Conservation (phyloP, 208 protist species). For the Angomonas deanei region DNA sequence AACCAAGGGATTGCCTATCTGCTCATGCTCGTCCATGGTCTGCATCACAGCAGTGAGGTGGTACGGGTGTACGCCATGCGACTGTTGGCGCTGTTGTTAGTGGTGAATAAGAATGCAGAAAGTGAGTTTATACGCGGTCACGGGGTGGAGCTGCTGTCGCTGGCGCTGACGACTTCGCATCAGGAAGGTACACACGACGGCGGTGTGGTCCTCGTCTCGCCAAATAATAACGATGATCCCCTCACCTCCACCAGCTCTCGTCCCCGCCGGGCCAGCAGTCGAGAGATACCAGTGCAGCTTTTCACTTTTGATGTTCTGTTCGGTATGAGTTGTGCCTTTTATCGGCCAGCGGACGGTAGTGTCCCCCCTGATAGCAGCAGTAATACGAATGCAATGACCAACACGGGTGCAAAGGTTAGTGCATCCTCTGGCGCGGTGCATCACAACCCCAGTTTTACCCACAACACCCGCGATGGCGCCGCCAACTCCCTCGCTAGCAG, state of each 20-base stretch:
- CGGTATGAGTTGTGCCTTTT: not conserved
- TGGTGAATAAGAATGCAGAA: constrained; percentile 46
- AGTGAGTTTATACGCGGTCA: constrained; percentile 56
- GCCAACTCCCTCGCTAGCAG: too few species aligned
- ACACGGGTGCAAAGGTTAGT: too few species aligned
- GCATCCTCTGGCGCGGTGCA: too few species aligned
- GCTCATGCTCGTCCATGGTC: constrained; percentile 60
- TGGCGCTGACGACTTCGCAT: not conserved
- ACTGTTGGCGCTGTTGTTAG: constrained; percentile 73
- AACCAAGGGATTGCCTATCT: constrained; percentile 54
- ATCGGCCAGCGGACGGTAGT: not conserved
- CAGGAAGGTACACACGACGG: not conserved
- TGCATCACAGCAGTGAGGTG: constrained; percentile 68
- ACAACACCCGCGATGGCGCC: too few species aligned
- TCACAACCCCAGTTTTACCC: too few species aligned
- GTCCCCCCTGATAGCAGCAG: not conserved
- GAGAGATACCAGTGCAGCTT: not conserved
- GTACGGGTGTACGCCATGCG: constrained; percentile 76
- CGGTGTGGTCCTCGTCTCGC: too few species aligned
- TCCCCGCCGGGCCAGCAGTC: not conserved
- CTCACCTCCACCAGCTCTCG: constrained; percentile 7
- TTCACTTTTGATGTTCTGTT: not conserved
- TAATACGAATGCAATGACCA: not conserved
- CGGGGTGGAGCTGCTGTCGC: constrained; percentile 17
- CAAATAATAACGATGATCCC: constrained; percentile 14